phyloP scores from a whole-genome alignment of 306 rosid genomes.

The Castanea sativa region DNA sequence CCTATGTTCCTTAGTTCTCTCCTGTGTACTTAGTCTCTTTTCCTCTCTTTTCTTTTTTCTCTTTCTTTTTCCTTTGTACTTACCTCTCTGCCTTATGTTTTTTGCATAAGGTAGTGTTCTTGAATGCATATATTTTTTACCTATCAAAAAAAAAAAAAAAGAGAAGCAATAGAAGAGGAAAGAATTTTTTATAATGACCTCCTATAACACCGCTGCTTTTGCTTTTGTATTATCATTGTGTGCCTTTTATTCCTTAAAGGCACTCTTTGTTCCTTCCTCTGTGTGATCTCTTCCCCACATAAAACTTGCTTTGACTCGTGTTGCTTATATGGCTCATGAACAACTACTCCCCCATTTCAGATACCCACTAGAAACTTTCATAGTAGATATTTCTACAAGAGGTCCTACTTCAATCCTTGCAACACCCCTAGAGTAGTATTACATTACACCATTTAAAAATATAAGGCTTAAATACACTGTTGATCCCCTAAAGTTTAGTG shows the following conservation, averaged over 20 bases:
- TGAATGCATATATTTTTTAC: too few relatives aligned
- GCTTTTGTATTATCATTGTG: neutral
- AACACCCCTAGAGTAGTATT: neutral
- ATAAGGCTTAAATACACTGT: neutral
- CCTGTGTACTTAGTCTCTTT: too few relatives aligned
- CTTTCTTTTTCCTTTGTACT: too few relatives aligned
- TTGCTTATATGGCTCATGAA: neutral
- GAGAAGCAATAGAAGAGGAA: neutral
- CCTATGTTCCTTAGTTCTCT: too few relatives aligned
- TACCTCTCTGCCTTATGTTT: too few relatives aligned
- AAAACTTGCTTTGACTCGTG: neutral
- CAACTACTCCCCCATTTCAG: neutral
- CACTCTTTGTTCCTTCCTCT: neutral
- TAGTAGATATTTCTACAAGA: neutral
- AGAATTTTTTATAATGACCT: neutral
- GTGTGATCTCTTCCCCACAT: neutral
- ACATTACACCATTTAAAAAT: neutral
- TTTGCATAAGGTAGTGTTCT: too few relatives aligned
- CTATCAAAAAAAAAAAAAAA: too few relatives aligned
- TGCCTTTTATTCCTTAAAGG: neutral
- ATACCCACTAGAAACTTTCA: neutral
- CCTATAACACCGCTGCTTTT: neutral
- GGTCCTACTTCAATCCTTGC: neutral
- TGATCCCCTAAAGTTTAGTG: neutral
- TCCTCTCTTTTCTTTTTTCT: too few relatives aligned